Conservation (phyloP, 192 early-diverging fungal genomes). For the Rhizoclosmatium globosum region DNA sequence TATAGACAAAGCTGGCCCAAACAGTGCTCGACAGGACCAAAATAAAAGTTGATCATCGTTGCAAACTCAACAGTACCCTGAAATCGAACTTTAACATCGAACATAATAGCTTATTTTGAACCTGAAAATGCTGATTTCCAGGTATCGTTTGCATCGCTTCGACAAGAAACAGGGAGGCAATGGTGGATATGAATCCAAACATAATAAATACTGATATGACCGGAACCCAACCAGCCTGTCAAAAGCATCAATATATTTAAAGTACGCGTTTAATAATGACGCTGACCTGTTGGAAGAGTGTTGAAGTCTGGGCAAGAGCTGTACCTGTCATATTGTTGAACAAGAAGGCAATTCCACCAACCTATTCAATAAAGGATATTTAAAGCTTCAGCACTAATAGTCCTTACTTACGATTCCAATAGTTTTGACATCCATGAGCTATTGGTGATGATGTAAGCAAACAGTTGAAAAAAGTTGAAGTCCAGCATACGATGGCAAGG, state of each 20-base stretch:
- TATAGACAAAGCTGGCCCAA: conserved; percentile 30
- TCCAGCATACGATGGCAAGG: conserved; percentile 7
- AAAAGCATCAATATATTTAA: background rate
- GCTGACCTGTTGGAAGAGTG: conserved; percentile 45
- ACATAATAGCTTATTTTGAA: conserved; percentile 2
- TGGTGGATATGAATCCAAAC: conserved; percentile 31
- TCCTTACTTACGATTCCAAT: conserved; percentile 43
- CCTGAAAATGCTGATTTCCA: conserved; percentile 57
- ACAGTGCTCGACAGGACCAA: conserved; percentile 21
- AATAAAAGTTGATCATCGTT: conserved; percentile 67
- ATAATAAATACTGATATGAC: conserved; percentile 40
- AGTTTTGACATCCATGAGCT: conserved; percentile 57
- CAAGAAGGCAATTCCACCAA: conserved; percentile 56
- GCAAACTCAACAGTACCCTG: conserved; percentile 66
- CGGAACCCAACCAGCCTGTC: conserved; percentile 50
- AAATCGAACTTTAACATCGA: conserved; percentile 2
- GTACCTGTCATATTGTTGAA: conserved; percentile 65
- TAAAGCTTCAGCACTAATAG: background rate
- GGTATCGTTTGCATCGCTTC: conserved; percentile 60
- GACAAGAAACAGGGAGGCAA: conserved; percentile 45
- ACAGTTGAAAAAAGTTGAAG: background rate
- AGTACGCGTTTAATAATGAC: background rate
- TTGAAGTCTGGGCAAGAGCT: conserved; percentile 54
- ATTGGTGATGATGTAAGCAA: background rate
- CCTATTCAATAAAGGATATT: background rate